Percentiles rank a stretch among this genome's conserved stretches.
These are phyloP conservation scores for Camellia lanceoleosa DNA, from an alignment of 148 eudicot genomes.

Conservation along the genomic window DNA sequence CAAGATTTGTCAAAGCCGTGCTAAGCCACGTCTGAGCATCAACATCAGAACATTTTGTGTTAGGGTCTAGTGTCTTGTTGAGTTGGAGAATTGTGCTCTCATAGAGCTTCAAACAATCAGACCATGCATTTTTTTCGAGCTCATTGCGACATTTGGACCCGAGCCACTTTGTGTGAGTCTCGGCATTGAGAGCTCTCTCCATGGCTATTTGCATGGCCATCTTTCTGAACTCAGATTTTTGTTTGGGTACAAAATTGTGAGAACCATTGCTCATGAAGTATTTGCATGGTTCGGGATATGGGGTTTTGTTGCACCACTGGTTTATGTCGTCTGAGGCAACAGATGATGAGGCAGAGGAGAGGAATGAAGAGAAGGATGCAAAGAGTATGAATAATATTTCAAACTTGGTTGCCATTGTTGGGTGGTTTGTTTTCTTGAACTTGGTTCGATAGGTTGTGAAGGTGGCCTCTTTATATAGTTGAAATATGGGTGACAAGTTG, in stretches of 20 bases:
- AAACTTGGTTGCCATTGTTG: constrained; percentile 13
- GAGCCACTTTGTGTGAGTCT: constrained; percentile 25
- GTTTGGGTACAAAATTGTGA: constrained; percentile 14
- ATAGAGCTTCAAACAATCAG: constrained; percentile 53
- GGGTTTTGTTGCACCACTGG: constrained; percentile 64
- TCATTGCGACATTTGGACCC: constrained; percentile 27
- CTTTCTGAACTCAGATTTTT: constrained; percentile 37
- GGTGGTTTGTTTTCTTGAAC: no score
- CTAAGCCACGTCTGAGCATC: constrained; percentile 78
- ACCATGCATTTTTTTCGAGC: constrained; percentile 47
- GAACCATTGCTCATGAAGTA: constrained; percentile 30
- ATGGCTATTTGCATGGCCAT: constrained; percentile 33
- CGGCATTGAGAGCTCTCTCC: constrained; percentile 36
- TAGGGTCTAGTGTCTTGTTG: constrained; percentile 36
- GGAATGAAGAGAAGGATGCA: constrained; percentile 7
- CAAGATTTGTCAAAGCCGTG: constrained; percentile 51
- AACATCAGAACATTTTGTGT: constrained; percentile 18
- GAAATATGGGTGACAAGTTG: no score
- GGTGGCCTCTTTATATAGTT: no score
- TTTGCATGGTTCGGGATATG: constrained; percentile 55
- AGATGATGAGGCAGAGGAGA: not conserved
- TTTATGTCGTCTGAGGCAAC: constrained; percentile 5
- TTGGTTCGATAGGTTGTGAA: no score
- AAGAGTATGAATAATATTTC: not conserved
- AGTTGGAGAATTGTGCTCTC: constrained; percentile 45